Percentiles rank a stretch among this genome's conserved stretches.
These are phyloP conservation scores for Sclerotinia nivalis DNA, from an alignment of 2,329 filamentous ascomycete genomes.

Conservation along the genomic window DNA sequence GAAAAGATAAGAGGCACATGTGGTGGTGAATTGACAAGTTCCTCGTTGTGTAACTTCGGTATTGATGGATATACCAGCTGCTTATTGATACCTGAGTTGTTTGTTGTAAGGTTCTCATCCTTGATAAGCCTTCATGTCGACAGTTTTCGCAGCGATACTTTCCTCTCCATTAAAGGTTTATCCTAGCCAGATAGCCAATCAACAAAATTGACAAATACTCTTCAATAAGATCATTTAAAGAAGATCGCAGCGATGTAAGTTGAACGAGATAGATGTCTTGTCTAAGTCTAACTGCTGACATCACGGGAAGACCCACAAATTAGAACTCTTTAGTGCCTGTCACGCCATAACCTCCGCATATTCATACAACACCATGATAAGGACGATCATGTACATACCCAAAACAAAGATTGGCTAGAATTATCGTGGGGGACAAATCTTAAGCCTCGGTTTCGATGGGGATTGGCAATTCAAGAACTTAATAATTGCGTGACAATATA, in stretches of 20 bases:
- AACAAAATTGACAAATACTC: neutral
- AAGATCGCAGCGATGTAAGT: neutral
- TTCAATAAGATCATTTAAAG: neutral
- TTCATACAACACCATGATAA: constrained; percentile 17
- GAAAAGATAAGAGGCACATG: neutral
- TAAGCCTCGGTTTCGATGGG: neutral
- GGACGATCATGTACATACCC: neutral
- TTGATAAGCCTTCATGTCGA: neutral
- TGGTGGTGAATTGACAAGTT: neutral
- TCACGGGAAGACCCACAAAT: constrained; percentile 12
- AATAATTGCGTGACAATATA: constrained; percentile 17
- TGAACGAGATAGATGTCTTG: neutral
- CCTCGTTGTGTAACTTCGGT: too few relatives aligned
- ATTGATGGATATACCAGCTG: neutral
- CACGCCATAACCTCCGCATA: constrained; percentile 16
- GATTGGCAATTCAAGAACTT: neutral
- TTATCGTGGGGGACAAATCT: neutral
- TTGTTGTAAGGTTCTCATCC: neutral
- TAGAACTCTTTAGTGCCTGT: constrained; percentile 6
- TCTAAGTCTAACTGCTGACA: neutral
- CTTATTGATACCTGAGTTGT: neutral
- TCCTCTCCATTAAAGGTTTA: neutral
- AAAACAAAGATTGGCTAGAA: constrained; percentile 4
- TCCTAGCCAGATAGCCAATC: neutral
- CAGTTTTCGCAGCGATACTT: neutral